A percentile compares a stretch with the other conserved stretches of the same genome.
Conservation (phyloP, 257 asterid species). For the Verbena officinalis region DNA sequence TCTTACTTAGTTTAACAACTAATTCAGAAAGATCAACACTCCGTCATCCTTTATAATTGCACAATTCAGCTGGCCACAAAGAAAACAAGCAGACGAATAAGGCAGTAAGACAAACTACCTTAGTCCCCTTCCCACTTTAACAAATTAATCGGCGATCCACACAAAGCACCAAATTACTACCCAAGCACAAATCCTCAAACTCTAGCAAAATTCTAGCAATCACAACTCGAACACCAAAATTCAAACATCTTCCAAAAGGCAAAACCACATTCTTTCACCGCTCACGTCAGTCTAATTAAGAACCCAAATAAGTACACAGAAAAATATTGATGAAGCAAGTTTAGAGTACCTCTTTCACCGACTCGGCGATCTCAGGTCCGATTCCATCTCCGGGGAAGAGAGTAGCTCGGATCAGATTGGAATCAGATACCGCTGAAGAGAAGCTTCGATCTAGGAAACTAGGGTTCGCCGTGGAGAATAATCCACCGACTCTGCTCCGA, state of each 20-base stretch:
- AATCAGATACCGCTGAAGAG: conserved; percentile 43
- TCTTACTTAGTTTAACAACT: not conserved
- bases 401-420: conserved; percentile 82
- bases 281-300: conserved; percentile 6
- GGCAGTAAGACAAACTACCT: not conserved
- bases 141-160: conserved; percentile 6
- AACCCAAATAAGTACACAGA: not conserved
- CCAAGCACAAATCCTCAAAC: conserved; percentile 3
- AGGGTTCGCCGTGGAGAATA: conserved; percentile 40
- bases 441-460: conserved; percentile 46
- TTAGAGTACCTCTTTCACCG: conserved; percentile 67
- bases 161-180: not conserved
- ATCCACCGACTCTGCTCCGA: conserved; percentile 42
- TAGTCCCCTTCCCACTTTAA: not conserved
- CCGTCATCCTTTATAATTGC: conserved; percentile 7
- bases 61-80: not conserved
- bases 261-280: conserved; percentile 2
- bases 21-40: not conserved
- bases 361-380: conserved; percentile 92
- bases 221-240: conserved; percentile 1
- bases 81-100: too few species aligned
- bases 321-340: not conserved
- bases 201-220: not conserved
- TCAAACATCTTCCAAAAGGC: conserved; percentile 13
- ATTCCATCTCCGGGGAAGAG: conserved; percentile 97